Evolutionary conservation across 257 asterid genomes (phyloP).

Genomic region (Apocynum venetum): DNA sequence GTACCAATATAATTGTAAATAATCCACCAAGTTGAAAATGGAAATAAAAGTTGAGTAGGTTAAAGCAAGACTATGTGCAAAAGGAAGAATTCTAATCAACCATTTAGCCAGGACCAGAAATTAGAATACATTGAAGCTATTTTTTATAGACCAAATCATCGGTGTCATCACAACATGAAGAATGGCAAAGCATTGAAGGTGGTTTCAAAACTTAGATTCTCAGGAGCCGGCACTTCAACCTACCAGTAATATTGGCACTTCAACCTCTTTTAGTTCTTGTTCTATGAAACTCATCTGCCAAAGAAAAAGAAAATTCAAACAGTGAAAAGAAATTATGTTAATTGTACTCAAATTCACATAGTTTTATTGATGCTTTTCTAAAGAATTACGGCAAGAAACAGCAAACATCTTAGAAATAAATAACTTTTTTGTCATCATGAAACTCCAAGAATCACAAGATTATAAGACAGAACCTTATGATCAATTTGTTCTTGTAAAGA

Average conservation of each 20-base stretch:
- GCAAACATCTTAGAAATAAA: background rate
- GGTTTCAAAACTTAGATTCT: background rate
- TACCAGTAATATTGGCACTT: slow-evolving; percentile 75
- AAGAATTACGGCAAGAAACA: background rate
- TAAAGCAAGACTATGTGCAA: background rate
- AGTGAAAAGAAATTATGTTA: background rate
- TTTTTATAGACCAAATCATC: background rate
- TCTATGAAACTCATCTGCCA: slow-evolving; percentile 65
- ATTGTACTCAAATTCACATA: background rate
- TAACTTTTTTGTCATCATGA: background rate
- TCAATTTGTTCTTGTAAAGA: slow-evolving; percentile 86
- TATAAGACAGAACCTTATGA: slow-evolving; percentile 57
- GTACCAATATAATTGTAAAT: background rate
- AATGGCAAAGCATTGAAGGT: background rate
- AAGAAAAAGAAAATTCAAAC: slow-evolving; percentile 12
- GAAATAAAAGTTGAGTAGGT: background rate
- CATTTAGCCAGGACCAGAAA: background rate
- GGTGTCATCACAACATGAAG: background rate
- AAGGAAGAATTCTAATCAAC: background rate
- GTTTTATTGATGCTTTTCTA: background rate
- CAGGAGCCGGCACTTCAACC: slow-evolving; percentile 5
- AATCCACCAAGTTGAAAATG: background rate
- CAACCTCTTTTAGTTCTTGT: slow-evolving; percentile 55
- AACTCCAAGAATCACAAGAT: slow-evolving; percentile 10
- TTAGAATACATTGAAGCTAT: slow-evolving; percentile 10